These are phyloP conservation scores for Porodaedalea pini DNA, from an alignment of 1,284 basidiomycete genomes.

Conservation along the genomic window DNA sequence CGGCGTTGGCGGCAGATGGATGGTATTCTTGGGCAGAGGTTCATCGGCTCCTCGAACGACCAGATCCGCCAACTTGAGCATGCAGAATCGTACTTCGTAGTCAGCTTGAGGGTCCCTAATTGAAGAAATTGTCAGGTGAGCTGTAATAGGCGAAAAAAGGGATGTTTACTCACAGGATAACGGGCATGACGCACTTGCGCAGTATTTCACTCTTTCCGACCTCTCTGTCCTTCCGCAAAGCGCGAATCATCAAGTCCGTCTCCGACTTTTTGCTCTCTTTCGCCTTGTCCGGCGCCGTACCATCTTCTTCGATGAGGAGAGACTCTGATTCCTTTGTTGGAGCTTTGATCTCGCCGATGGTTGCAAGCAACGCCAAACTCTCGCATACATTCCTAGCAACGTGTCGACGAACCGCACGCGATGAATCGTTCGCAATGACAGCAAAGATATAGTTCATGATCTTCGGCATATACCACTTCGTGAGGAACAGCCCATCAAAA, in stretches of 20 bases:
- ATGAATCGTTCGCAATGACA: slow-evolving; percentile 87
- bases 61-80: slow-evolving; percentile 91
- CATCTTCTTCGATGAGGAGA: slow-evolving; percentile 82
- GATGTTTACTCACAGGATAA: slow-evolving; percentile 61
- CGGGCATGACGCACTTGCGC: slow-evolving; percentile 76
- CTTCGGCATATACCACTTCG: slow-evolving; percentile 81
- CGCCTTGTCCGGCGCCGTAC: slow-evolving; percentile 58
- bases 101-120: slow-evolving; percentile 70
- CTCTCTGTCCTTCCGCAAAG: slow-evolving; percentile 78
- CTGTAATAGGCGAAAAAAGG: slow-evolving; percentile 8
- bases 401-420: slow-evolving; percentile 77
- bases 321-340: slow-evolving; percentile 70
- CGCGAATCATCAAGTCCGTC: slow-evolving; percentile 76
- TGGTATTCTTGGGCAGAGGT: slow-evolving; percentile 80
- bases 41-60: slow-evolving; percentile 82
- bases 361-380: slow-evolving; percentile 81
- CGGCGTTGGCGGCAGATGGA: slow-evolving; percentile 80
- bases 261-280: slow-evolving; percentile 79
- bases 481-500: slow-evolving; percentile 90
- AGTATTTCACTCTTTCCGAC: slow-evolving; percentile 81
- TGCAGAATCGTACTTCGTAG: slow-evolving; percentile 84
- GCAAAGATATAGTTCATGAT: slow-evolving; percentile 89
- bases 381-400: slow-evolving; percentile 86
- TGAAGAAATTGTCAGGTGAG: slow-evolving; percentile 1
- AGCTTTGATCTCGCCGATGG: slow-evolving; percentile 86